phyloP scores from a whole-genome alignment of 495 filamentous ascomycete species.

The Tricharina praecox region DNA sequence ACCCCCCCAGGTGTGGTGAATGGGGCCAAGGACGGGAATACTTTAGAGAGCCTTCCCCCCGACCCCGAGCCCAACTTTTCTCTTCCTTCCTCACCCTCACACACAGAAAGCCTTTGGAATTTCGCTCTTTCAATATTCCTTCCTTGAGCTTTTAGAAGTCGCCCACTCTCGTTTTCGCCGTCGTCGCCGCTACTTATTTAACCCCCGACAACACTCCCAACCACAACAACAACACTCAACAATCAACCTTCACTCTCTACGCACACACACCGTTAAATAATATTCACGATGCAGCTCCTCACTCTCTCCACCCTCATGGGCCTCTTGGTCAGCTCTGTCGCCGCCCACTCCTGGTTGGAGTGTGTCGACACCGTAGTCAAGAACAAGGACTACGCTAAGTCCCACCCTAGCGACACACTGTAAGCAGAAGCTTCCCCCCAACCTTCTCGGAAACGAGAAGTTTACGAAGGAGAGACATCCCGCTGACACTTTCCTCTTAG shows the following conservation, averaged over 20 bases:
- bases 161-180: neutral
- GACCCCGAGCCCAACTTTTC: too few relatives aligned
- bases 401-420: constrained; percentile 5
- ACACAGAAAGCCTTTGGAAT: neutral
- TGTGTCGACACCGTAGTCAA: constrained; percentile 21
- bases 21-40: too few relatives aligned
- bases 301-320: constrained; percentile 5
- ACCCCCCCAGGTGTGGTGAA: too few relatives aligned
- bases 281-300: constrained; percentile 1
- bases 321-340: constrained; percentile 13
- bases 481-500: neutral
- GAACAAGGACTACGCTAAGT: constrained; percentile 14
- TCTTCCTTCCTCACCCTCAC: neutral
- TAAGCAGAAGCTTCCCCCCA: neutral
- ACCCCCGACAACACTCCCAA: neutral
- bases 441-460: neutral
- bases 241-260: neutral
- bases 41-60: too few relatives aligned
- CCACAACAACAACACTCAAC: neutral
- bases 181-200: neutral
- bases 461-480: neutral
- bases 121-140: constrained; percentile 4
- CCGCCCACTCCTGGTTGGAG: constrained; percentile 24
- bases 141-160: neutral
- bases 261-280: neutral